Base-by-base conservation (phyloP, 257 asterid genomes). In the Lycium ferocissimum region DNA sequence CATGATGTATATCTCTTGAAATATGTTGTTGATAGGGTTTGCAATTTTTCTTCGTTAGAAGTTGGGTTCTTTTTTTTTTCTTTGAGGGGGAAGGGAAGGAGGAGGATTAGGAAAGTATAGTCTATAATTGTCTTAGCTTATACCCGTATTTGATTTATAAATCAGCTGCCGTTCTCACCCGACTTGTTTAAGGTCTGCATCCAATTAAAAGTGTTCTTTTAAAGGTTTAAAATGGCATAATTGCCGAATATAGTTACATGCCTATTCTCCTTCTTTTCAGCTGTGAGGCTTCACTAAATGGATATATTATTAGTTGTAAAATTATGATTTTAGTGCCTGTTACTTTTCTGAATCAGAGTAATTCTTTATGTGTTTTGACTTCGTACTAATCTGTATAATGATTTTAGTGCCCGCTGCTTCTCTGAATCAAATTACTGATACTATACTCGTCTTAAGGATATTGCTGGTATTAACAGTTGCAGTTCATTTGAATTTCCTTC, bases 401-500 rank as follows among this genome's bases (percentile, higher is more conserved):
- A 76, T 51, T 13, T 51, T 76, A 51, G 65, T 53, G 9, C 13
- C 47, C 12, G 12, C 5, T 78, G 82, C 47, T 78, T 78, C 65
- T 78, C 65, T 78, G 22, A 53, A 78, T 53, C 65, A 53, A 78
- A 78, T 33, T 78, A 53, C 47, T 26, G 82, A 53, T 78, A 8
- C 40, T 53, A 33, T 78, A 51, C 47, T 26, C 20, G 65, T 53
- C 45, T 14, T 54, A 78, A 75, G 82, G 61, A 53, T 78, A 33
- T 78, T 14, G 49, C 47, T 54, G 63, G 38, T 26, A 83, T 83
- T 49, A 49, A 66, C 66, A 62, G 35, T 38, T 67, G 82, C 57
- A 1, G n/a, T 59, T 37, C 69, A 58, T 69, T 38, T 58, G 59
- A 84, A 43, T 72, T 57, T 57, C 45, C 84, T 70, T 73, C 70